Evolutionary conservation across 139 green algal genomes (phyloP).

Genomic region (Yamagishiella unicocca): DNA sequence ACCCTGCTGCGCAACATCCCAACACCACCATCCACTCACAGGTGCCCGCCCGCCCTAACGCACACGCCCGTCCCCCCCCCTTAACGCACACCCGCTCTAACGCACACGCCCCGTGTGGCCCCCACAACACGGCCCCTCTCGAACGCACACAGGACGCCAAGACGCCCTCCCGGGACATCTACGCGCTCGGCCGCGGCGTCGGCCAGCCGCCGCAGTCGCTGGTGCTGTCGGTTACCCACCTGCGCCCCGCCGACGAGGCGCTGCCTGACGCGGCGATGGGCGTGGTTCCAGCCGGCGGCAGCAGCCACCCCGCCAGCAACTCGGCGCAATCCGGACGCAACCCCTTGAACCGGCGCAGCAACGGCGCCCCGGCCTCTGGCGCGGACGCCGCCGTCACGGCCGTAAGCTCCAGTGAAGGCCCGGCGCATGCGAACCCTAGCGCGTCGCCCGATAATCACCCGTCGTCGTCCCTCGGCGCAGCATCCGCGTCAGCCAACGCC

Average conservation of each 20-base stretch:
- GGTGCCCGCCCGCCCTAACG: no score
- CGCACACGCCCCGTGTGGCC: no score
- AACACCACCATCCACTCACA: no score
- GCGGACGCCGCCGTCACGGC: neutral
- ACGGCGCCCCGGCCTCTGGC: neutral
- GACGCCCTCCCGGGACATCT: conserved; percentile 45
- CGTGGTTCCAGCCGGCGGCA: neutral
- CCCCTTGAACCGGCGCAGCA: neutral
- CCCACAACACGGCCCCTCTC: no score
- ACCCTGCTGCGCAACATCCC: no score
- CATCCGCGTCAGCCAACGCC: neutral
- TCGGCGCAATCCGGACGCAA: neutral
- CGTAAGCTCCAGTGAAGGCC: neutral
- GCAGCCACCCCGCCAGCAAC: neutral
- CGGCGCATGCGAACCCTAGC: neutral
- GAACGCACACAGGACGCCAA: conserved; percentile 37
- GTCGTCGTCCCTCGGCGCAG: neutral
- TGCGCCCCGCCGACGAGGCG: conserved; percentile 26
- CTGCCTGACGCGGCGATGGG: neutral
- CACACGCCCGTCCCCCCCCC: no score
- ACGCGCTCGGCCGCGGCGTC: conserved; percentile 35
- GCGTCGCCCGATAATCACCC: neutral
- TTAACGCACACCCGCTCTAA: no score
- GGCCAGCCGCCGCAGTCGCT: conserved; percentile 43
- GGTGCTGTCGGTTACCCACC: conserved; percentile 39